Percentiles rank a stretch among this genome's conserved stretches.
Conservation (phyloP, 257 asterid species). For the Jacaranda copaia region DNA sequence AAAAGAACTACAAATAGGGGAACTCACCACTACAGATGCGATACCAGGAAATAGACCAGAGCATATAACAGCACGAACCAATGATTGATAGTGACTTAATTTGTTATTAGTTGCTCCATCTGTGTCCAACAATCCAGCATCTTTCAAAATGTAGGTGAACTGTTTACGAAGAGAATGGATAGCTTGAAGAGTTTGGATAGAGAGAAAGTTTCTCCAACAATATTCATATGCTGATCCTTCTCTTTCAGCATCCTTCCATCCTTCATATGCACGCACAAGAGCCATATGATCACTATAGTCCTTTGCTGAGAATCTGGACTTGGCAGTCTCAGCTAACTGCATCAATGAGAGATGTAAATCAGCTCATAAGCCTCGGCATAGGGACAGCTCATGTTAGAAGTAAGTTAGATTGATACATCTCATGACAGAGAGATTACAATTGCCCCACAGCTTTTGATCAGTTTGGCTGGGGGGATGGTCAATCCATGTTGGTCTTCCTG, state of each 20-base stretch:
- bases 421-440: not conserved
- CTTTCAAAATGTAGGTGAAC: conserved; percentile 84
- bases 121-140: conserved; percentile 76
- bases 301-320: conserved; percentile 97
- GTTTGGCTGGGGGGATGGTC: too few species aligned
- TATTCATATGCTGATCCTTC: conserved; percentile 97
- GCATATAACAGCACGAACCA: conserved; percentile 98
- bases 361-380: conserved; percentile 26
- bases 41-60: conserved; percentile 98
- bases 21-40: conserved; percentile 89
- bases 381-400: not conserved
- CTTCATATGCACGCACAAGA: conserved; percentile 98
- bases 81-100: conserved; percentile 88
- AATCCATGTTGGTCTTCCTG: too few species aligned
- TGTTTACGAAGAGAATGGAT: conserved; percentile 96
- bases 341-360: conserved; percentile 33
- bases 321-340: conserved; percentile 95
- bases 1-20: conserved; percentile 15
- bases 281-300: conserved; percentile 99
- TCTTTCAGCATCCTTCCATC: conserved; percentile 99
- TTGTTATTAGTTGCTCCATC: conserved; percentile 70
- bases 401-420: conserved; percentile 2
- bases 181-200: conserved; percentile 97
- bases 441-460: not conserved
- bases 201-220: conserved; percentile 97